phyloP scores from a whole-genome alignment of 257 asterid genomes.

The Primulina tabacum region DNA sequence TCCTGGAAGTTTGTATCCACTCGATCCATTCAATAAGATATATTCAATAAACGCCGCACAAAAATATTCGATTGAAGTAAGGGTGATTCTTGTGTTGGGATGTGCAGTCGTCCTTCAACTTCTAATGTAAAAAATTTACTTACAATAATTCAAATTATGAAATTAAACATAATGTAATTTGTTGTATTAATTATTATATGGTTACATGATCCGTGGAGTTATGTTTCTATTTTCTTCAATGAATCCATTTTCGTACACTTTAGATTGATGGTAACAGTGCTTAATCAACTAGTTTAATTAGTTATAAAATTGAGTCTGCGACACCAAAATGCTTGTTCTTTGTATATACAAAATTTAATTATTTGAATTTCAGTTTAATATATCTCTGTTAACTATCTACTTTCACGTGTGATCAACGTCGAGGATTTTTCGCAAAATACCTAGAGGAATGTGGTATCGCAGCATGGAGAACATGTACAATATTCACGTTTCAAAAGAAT shows the following conservation, averaged over 20 bases:
- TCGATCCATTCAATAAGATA: constrained; percentile 8
- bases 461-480: too few relatives aligned
- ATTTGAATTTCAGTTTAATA: too few relatives aligned
- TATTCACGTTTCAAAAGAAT: too few relatives aligned
- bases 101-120: constrained; percentile 13
- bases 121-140: neutral
- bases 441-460: too few relatives aligned
- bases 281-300: too few relatives aligned
- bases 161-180: neutral
- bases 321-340: too few relatives aligned
- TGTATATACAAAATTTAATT: too few relatives aligned
- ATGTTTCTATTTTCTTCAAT: neutral
- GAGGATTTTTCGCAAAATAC: too few relatives aligned
- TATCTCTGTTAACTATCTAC: too few relatives aligned
- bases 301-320: too few relatives aligned
- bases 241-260: neutral
- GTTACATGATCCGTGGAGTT: neutral
- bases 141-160: constrained; percentile 5
- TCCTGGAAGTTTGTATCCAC: constrained; percentile 16
- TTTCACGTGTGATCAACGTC: too few relatives aligned
- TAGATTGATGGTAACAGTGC: too few relatives aligned
- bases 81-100: neutral
- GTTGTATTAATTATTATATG: neutral
- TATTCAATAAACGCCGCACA: constrained; percentile 2
- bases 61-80: neutral